phyloP scores from a whole-genome alignment of 192 early-diverging fungal genomes.

The Coemansia sp. region DNA sequence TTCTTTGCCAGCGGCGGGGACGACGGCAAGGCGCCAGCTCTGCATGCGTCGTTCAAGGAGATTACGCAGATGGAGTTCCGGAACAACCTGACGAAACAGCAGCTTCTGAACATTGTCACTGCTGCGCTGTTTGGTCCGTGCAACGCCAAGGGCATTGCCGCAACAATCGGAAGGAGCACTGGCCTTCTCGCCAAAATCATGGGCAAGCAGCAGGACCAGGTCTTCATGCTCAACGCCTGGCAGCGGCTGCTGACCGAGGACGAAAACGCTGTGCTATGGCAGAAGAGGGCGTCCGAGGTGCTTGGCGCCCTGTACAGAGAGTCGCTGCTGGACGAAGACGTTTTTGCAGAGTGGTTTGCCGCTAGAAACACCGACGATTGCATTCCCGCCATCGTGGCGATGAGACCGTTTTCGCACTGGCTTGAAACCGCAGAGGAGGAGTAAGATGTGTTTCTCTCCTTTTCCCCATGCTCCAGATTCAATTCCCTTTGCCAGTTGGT shows the following conservation, averaged over 20 bases:
- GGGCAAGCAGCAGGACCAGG: slow-evolving; percentile 42
- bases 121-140: slow-evolving; percentile 51
- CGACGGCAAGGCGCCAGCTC: slow-evolving; percentile 11
- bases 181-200: slow-evolving; percentile 43
- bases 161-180: slow-evolving; percentile 15
- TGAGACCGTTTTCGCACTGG: slow-evolving; percentile 81
- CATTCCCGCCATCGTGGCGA: slow-evolving; percentile 52
- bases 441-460: slow-evolving; percentile 25
- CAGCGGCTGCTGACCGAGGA: slow-evolving; percentile 33
- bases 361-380: slow-evolving; percentile 41
- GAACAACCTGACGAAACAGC: slow-evolving; percentile 76
- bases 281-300: slow-evolving; percentile 61
- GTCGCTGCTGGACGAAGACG: slow-evolving; percentile 82
- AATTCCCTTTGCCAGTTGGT: background rate
- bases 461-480: background rate
- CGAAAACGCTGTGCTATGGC: slow-evolving; percentile 36
- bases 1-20: slow-evolving; percentile 13
- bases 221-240: slow-evolving; percentile 53
- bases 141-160: slow-evolving; percentile 29
- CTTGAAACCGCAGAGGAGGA: slow-evolving; percentile 82
- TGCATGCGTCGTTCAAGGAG: slow-evolving; percentile 71
- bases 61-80: slow-evolving; percentile 83
- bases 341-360: slow-evolving; percentile 65
- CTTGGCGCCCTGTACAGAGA: slow-evolving; percentile 70
- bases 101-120: slow-evolving; percentile 70